These are phyloP conservation scores for Penicillium sp. DNA, from an alignment of 2,329 filamentous ascomycete species.

Conservation along the genomic window DNA sequence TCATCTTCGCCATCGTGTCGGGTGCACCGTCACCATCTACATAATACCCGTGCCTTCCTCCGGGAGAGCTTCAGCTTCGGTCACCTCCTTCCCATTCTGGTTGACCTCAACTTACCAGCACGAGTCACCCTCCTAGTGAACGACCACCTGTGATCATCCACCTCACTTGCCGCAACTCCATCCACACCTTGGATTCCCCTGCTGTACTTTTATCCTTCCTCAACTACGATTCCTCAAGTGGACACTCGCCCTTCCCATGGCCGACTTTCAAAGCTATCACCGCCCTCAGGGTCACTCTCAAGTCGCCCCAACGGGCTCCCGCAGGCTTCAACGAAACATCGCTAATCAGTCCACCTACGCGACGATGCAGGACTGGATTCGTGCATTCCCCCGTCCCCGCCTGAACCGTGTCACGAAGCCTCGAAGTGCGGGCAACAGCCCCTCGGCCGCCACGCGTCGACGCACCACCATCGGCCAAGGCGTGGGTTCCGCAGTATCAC, in stretches of 20 bases:
- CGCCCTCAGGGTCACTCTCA: constrained; percentile 18
- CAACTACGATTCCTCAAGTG: too few species aligned
- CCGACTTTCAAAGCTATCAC: constrained; percentile 16
- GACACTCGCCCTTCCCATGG: constrained; percentile 24
- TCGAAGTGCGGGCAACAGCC: constrained; percentile 63
- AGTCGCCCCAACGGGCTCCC: constrained; percentile 22
- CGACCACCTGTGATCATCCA: too few species aligned
- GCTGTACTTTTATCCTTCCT: too few species aligned
- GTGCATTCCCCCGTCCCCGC: constrained; percentile 48
- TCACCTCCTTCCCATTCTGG: too few species aligned
- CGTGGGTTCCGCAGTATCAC: constrained; percentile 40
- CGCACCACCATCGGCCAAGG: constrained; percentile 50
- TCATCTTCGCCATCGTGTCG: not conserved
- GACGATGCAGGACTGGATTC: constrained; percentile 36
- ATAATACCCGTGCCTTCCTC: not conserved
- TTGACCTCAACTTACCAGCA: too few species aligned
- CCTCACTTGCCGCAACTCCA: too few species aligned
- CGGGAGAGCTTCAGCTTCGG: too few species aligned
- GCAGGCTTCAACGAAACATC: constrained; percentile 22
- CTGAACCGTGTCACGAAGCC: constrained; percentile 56
- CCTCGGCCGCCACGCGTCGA: constrained; percentile 44
- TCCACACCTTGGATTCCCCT: too few species aligned
- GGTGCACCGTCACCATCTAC: constrained; percentile 1
- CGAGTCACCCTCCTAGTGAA: too few species aligned
- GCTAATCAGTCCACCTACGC: constrained; percentile 20